Base-by-base conservation (phyloP, 2,329 filamentous ascomycete genomes). In the Penicillium occitanis region DNA sequence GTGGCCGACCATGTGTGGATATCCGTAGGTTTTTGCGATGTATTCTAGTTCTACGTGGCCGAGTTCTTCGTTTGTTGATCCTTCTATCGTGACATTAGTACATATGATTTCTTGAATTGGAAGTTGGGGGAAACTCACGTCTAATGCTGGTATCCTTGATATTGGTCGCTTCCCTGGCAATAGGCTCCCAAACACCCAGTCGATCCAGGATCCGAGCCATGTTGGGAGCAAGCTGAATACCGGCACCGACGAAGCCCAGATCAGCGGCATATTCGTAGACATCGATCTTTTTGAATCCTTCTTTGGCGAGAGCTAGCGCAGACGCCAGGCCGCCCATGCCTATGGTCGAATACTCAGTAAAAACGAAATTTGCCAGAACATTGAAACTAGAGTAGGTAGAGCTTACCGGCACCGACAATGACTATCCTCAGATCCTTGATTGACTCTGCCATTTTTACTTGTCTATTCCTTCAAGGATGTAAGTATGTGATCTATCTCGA, bases 161-260 rank as follows among this genome's bases (percentile, higher is more conserved):
- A 67, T 89, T 85, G 0, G 91, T 91, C 2, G 90, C 90, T 74
- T 93, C 90, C 44, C 82, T 84, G 69, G 86, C 86, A 68, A 95
- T 91, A 17, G 84, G 82, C 19, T 84, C 79, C 91, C 91, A 94
- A 66, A 90, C 90, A 10, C 89, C 91, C 46, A 93, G 80, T 14
- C 84, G 81, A 73, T 92, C 88, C 13, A 95, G 83, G 8, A 95
- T 90, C 1, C 90, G 86, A 3, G 89, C 88, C 85, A 94, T 90
- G 70, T 95, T 96, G 0, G 91, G 91, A 0, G 91, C 90, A 66
- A 94, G 83, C 75, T 96, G 92, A 70, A 95, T 94, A 5, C 92
- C 92, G 1, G 92, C 92, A 28, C 92, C 92, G 0, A 94, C 91
- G 71, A 94, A 94, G 5, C 91, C 91, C 3, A 94, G 83, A 69